Evolutionary conservation across 164 flowering plant genomes (phyloP).

Genomic region (Magnolia kwangsiensis): DNA sequence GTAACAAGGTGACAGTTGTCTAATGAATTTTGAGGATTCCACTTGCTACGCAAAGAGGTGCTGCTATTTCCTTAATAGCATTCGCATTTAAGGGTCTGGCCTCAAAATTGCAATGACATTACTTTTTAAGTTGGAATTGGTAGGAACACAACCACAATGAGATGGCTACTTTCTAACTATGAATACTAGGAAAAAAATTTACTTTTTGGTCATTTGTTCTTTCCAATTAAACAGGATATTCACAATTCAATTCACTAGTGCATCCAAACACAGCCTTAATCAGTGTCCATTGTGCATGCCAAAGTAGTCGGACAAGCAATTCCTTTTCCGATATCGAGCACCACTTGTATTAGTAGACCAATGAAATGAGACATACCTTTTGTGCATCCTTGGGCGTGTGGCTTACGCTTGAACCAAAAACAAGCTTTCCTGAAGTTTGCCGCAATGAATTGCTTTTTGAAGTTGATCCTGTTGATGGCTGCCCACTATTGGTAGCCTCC

Average conservation of each 20-base stretch:
- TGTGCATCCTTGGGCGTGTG: conserved; percentile 41
- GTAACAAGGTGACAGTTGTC: too few species aligned
- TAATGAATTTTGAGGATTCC: too few species aligned
- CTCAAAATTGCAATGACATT: background rate
- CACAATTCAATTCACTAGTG: background rate
- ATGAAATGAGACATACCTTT: conserved; percentile 32
- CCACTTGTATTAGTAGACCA: background rate
- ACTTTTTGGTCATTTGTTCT: background rate
- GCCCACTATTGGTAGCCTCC: conserved; percentile 27
- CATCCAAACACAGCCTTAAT: background rate
- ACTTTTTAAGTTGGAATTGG: background rate
- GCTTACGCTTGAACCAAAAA: conserved; percentile 69
- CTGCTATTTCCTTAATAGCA: too few species aligned
- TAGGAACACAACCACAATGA: background rate
- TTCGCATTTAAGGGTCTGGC: background rate
- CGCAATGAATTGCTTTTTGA: conserved; percentile 41
- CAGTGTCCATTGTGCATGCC: too few species aligned
- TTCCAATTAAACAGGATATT: too few species aligned
- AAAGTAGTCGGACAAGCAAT: background rate
- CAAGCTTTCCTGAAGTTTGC: conserved; percentile 88
- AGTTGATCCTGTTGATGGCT: conserved; percentile 41
- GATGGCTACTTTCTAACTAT: background rate
- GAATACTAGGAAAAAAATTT: background rate
- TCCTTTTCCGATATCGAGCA: background rate
- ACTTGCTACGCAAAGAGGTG: too few species aligned